Percentiles rank a stretch among this genome's conserved stretches.
Conservation (phyloP, 495 filamentous ascomycete genomes). For the Xylaria intraflava region DNA sequence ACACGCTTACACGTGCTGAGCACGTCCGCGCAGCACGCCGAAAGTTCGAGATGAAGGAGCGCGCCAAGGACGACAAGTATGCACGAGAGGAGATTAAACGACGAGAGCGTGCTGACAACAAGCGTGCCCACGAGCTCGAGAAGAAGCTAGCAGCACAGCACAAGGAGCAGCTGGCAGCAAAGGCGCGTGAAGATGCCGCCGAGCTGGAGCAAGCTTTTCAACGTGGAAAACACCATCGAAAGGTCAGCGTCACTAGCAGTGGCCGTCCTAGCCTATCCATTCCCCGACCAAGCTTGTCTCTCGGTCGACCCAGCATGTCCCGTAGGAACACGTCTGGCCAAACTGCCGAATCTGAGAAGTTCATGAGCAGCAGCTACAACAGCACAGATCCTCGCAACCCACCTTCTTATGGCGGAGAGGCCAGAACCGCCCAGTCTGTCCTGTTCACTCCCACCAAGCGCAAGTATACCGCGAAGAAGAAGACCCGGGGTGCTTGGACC, state of each 20-base stretch:
- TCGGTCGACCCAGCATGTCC: slow-evolving; percentile 27
- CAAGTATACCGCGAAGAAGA: slow-evolving; percentile 42
- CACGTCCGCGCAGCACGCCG: slow-evolving; percentile 46
- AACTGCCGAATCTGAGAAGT: slow-evolving; percentile 24
- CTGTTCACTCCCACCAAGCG: slow-evolving; percentile 30
- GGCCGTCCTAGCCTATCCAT: slow-evolving; percentile 27
- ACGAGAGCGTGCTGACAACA: slow-evolving; percentile 41
- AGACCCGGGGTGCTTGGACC: slow-evolving; percentile 48
- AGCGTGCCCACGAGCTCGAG: slow-evolving; percentile 39
- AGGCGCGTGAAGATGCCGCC: slow-evolving; percentile 19
- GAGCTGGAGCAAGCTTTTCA: slow-evolving; percentile 24
- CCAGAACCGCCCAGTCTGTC: slow-evolving; percentile 24
- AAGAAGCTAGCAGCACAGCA: slow-evolving; percentile 24
- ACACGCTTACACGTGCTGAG: slow-evolving; percentile 39
- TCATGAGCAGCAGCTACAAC: slow-evolving; percentile 17
- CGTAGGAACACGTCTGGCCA: slow-evolving; percentile 32
- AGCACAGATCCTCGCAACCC: slow-evolving; percentile 13
- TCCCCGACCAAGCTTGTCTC: slow-evolving; percentile 23
- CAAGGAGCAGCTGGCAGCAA: slow-evolving; percentile 22
- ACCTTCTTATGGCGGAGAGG: slow-evolving; percentile 16
- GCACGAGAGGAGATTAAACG: slow-evolving; percentile 49
- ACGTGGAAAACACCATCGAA: slow-evolving; percentile 26
- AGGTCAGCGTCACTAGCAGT: slow-evolving; percentile 28
- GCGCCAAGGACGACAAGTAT: slow-evolving; percentile 49
- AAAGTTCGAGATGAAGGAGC: slow-evolving; percentile 48